Evolutionary conservation across 345 rosid genomes (phyloP), one percentile per base, ranked within the genome.

Genomic region (Eucalyptus coolabah): DNA sequence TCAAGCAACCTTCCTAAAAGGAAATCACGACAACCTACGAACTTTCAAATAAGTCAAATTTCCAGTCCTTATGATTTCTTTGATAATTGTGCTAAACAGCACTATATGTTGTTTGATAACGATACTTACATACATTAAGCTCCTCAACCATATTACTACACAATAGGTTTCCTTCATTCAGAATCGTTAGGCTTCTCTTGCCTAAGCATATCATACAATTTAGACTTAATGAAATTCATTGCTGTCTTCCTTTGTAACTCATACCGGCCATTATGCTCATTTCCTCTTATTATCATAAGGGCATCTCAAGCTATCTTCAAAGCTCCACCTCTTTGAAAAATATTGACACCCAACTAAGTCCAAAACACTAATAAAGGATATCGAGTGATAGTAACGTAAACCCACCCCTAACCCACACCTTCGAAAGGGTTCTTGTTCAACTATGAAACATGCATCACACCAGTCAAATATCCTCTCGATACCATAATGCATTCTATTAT

Each of bases 1-100:
- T 32, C 37, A 30, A 65, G 18, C 77, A n/a, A 15, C 9, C 10
- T 65, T 65, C 37, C 77, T 65, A 30, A 17, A 65, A 65, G 37
- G 77, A n/a, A 32, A 32, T 9, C 3, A 2, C 0, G 3, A n/a
- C 40, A 16, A 17, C 9, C 18, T 3, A 32, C 12, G 3, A 67
- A 67, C 21, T 5, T 67, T 32, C 12, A 67, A 67, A 8, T 67
- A 34, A 67, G 18, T 67, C 37, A 67, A 67, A 7, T 67, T 8
- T n/a, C 11, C 6, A 67, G 19, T 67, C 80, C 80, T 8, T 9
- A 8, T 32, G 19, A 34, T 67, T 67, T 67, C 23, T 67, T 9
- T 5, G 21, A 32, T 9, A 67, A 16, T 67, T n/a, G 12, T 32
- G 9, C 3, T 67, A 17, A 67, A 67, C 10, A 4, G 23, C 80